A percentile compares a stretch with the other conserved stretches of the same genome.
These are phyloP conservation scores for Ophiostoma australiae DNA, from an alignment of 2,329 filamentous ascomycete genomes.

Conservation along the genomic window DNA sequence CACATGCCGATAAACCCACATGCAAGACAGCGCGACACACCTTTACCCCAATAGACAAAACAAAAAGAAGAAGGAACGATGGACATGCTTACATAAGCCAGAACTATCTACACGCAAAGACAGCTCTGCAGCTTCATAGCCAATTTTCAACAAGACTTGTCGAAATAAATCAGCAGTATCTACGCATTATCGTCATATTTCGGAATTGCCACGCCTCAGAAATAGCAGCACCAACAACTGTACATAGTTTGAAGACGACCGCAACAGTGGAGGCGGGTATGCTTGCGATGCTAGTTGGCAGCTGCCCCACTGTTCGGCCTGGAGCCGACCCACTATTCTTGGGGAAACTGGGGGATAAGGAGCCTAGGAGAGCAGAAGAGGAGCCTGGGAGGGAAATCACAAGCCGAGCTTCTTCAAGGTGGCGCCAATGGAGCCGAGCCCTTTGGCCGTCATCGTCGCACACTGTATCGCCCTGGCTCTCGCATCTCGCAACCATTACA, in stretches of 20 bases:
- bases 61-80: neutral
- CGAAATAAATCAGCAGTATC: too few species aligned
- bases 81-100: neutral
- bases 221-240: neutral
- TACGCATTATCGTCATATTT: too few species aligned
- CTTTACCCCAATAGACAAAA: neutral
- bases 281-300: constrained; percentile 10
- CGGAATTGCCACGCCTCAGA: neutral
- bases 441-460: neutral
- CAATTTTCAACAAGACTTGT: neutral
- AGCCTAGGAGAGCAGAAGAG: too few species aligned
- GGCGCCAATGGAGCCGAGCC: constrained; percentile 9
- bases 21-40: neutral
- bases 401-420: constrained; percentile 16
- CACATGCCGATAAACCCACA: neutral
- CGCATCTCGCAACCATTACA: neutral
- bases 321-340: constrained; percentile 9
- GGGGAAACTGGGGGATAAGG: constrained; percentile 12
- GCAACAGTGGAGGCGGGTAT: constrained; percentile 7
- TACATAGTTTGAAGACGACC: neutral
- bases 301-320: neutral
- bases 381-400: constrained; percentile 13
- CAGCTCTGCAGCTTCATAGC: neutral
- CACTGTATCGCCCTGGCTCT: neutral
- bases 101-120: neutral